Conservation (phyloP, 371 early-diverging fungal species). For the Lichtheimia hyalospora region DNA sequence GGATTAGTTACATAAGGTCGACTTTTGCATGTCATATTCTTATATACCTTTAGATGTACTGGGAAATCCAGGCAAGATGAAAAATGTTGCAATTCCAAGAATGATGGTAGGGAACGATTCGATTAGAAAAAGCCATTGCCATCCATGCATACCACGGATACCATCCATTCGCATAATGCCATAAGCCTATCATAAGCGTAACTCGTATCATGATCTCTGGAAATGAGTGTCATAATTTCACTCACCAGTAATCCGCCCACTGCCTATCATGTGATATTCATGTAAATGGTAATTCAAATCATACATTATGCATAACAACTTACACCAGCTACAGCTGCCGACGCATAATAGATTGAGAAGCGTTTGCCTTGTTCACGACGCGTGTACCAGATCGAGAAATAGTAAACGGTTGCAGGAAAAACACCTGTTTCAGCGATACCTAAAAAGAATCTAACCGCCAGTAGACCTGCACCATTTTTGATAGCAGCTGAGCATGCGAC, state of each 20-base stretch:
- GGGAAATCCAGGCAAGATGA: conserved; percentile 73
- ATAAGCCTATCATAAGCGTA: conserved; percentile 43
- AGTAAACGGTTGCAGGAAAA: conserved; percentile 37
- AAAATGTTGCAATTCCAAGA: conserved; percentile 56
- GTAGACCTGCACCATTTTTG: conserved; percentile 44
- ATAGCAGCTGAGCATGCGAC: conserved; percentile 49
- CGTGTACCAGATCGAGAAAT: conserved; percentile 50
- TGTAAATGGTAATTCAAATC: background rate
- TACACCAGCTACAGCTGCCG: conserved; percentile 68
- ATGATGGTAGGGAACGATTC: conserved; percentile 72
- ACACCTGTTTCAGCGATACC: conserved; percentile 58
- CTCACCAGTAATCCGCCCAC: conserved; percentile 53
- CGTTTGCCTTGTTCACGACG: conserved; percentile 70
- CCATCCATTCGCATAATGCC: conserved; percentile 63
- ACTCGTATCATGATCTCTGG: background rate
- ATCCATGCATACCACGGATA: conserved; percentile 38
- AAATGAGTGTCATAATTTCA: background rate
- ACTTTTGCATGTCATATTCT: background rate
- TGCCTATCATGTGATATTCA: conserved; percentile 22
- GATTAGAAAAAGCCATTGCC: conserved; percentile 77
- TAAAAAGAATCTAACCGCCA: conserved; percentile 66
- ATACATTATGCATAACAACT: conserved; percentile 10
- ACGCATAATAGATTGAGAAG: conserved; percentile 65
- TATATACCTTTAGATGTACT: conserved; percentile 55
- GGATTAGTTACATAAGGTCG: background rate